A percentile compares a stretch with the other conserved stretches of the same genome.
Conservation (phyloP, 1,284 basidiomycete species). For the Ustilago crameri region DNA sequence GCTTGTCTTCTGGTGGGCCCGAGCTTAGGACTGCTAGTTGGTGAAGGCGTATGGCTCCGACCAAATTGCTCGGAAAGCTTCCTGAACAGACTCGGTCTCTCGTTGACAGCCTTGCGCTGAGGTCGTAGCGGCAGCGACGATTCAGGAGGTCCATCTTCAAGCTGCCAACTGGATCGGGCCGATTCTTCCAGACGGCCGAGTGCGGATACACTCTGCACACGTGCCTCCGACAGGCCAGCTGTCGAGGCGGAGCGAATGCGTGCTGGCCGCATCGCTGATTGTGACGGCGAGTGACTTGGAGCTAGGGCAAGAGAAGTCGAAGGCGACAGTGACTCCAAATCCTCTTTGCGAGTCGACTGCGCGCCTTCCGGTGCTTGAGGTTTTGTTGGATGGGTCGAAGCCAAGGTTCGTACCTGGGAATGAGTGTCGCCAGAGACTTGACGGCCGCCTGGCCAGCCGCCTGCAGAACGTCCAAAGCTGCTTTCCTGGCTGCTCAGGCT, state of each 20-base stretch:
- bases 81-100: slow-evolving; percentile 27
- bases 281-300: background rate
- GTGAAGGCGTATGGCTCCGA: slow-evolving; percentile 25
- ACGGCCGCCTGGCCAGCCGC: background rate
- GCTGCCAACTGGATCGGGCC: background rate
- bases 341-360: too few relatives aligned
- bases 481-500: slow-evolving; percentile 25
- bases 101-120: background rate
- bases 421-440: background rate
- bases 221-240: slow-evolving; percentile 29
- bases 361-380: too few relatives aligned
- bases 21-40: slow-evolving; percentile 23
- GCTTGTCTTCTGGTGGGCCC: slow-evolving; percentile 5
- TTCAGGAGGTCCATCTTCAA: slow-evolving; percentile 6
- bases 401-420: too few relatives aligned
- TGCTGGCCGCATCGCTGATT: slow-evolving; percentile 2
- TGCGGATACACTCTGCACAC: slow-evolving; percentile 38
- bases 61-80: slow-evolving; percentile 43
- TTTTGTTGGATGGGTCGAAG: too few relatives aligned
- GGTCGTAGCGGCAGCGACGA: slow-evolving; percentile 8
- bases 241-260: slow-evolving; percentile 35
- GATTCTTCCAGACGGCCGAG: slow-evolving; percentile 24
- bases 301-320: background rate
- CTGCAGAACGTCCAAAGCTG: slow-evolving; percentile 1
- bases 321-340: background rate